Base-by-base conservation (phyloP, 202 grass and related monocot species). In the Saccharum hybrid region DNA sequence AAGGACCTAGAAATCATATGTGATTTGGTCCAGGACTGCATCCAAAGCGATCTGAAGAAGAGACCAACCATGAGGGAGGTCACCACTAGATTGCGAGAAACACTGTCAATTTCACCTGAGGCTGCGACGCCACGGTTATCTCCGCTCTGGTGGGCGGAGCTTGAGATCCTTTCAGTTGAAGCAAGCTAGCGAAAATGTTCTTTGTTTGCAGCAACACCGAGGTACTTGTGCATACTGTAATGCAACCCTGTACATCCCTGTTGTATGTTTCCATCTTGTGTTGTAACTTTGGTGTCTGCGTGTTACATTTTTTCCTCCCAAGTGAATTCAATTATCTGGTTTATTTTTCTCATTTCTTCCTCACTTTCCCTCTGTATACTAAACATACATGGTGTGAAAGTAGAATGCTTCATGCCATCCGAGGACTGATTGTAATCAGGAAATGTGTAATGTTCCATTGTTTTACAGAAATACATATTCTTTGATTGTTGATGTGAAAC, bases 61-160 rank as follows among this genome's bases (percentile, higher is more conserved):
- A 94, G 93, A 87, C 93, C 91, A 18, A 87, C 81, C 40, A 96
- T 99, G 91, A 82, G 81, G 45, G 91, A 96, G 40, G 78, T 99
- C 48, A 63, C 75, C 46, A 86, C 81, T 66, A 96, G 76, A 77
- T 70, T 99, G 72, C 79, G 85, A 48, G 86, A 92, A 73, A 81
- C 81, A 16, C 14, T 96, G 41, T 79, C 64, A 16, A 96, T 99
- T 83, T 91, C 93, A 15, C 89, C 96, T 3, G 96, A 99, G 79
- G 93, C 93, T 59, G 93, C 96, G 60, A 92, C 86, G 0, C 96
- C 96, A 0, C 93, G 93, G 39, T 77, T 99, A 40, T 99, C 96
- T 62, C 96, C 96, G 14, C 96, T 99, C 70, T 99, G 96, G 96
- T 99, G 96, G 96, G 96, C 96, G 30, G 96, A 99, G 87, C 93